Conservation (phyloP, 805 yeast species). For the Saccharomycopsis fibuligera region DNA sequence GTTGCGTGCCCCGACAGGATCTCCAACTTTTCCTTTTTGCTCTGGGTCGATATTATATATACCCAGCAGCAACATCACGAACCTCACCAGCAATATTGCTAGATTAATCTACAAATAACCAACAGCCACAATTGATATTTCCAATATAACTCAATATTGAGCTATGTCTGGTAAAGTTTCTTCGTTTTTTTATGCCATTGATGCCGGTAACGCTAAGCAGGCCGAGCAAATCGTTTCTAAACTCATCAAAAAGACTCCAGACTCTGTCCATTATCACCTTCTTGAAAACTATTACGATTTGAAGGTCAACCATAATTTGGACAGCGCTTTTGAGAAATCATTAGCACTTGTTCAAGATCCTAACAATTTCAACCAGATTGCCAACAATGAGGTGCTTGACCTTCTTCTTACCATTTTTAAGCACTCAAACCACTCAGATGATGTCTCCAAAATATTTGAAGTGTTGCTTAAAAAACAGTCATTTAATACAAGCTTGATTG, state of each 20-base stretch:
- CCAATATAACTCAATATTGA: too few species aligned
- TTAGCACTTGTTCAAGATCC: conserved; percentile 5
- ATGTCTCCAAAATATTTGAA: conserved; percentile 32
- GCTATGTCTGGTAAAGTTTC: conserved; percentile 7
- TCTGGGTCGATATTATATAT: too few species aligned
- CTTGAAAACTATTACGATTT: conserved; percentile 29
- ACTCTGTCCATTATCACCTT: conserved; percentile 31
- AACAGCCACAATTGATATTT: too few species aligned
- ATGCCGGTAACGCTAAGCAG: conserved; percentile 30
- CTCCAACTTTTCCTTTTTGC: too few species aligned
- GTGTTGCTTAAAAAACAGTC: conserved; percentile 34
- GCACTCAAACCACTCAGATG: conserved; percentile 23
- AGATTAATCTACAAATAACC: too few species aligned
- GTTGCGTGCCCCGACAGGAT: too few species aligned
- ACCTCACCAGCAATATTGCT: too few species aligned
- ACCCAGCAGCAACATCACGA: too few species aligned
- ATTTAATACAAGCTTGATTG: conserved; percentile 16
- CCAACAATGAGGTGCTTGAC: conserved; percentile 21
- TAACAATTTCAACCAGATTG: conserved; percentile 9
- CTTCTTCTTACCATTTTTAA: conserved; percentile 29
- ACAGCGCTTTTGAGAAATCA: conserved; percentile 2
- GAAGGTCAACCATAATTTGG: conserved; percentile 20
- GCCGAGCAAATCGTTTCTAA: conserved; percentile 31
- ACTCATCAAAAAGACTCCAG: conserved; percentile 32
- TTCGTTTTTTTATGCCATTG: conserved; percentile 28